These are phyloP conservation scores for Synchytrium microbalum DNA, from an alignment of 371 early-diverging fungal genomes.

Conservation along the genomic window DNA sequence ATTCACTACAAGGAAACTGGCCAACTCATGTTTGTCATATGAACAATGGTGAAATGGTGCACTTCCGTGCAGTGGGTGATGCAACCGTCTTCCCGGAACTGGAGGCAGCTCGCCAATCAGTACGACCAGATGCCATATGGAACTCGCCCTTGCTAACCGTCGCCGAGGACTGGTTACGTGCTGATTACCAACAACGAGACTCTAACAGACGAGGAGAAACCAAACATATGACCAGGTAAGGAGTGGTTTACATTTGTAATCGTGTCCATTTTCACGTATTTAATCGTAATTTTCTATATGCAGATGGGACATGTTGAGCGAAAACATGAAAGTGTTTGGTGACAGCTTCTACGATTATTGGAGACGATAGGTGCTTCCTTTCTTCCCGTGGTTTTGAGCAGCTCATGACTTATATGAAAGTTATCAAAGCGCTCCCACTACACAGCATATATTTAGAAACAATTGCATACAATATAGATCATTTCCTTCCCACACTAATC, in stretches of 20 bases:
- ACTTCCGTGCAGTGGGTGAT: conserved; percentile 7
- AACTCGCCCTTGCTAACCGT: conserved; percentile 59
- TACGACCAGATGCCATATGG: conserved; percentile 3
- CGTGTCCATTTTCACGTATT: conserved; percentile 17
- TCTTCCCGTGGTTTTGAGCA: no score
- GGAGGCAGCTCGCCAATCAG: conserved; percentile 21
- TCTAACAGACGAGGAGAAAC: conserved; percentile 6
- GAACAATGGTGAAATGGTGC: conserved; percentile 40
- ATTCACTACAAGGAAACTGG: conserved; percentile 46
- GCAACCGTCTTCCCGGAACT: conserved; percentile 41
- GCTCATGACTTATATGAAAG: no score
- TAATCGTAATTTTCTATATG: conserved; percentile 43
- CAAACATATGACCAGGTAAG: conserved; percentile 6
- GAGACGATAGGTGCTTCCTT: no score
- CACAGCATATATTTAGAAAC: no score
- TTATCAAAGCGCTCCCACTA: no score
- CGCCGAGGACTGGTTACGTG: conserved; percentile 52
- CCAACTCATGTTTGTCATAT: conserved; percentile 71
- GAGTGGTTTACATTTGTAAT: no score
- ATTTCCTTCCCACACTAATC: no score
- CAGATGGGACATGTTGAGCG: conserved; percentile 62
- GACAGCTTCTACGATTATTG: no score
- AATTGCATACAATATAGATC: no score
- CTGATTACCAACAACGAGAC: conserved; percentile 36
- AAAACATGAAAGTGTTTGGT: conserved; percentile 51